Percentiles rank a stretch among this genome's conserved stretches.
phyloP scores from a whole-genome alignment of 768 basidiomycete species.

The Russula sp. region DNA sequence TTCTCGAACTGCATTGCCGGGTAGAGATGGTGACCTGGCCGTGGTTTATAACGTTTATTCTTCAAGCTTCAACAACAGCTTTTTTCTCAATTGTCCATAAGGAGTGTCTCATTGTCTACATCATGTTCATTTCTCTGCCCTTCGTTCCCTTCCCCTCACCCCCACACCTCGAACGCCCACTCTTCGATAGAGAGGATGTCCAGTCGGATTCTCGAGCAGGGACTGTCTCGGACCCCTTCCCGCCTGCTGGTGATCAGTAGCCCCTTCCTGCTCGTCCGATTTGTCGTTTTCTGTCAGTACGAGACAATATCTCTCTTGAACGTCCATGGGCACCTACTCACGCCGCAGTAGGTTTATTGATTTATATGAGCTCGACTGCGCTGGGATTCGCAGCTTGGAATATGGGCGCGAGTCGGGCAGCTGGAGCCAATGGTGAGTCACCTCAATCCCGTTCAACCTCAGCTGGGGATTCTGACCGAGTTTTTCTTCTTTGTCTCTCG shows the following conservation, averaged over 20 bases:
- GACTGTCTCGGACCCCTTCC: background rate
- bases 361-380: conserved; percentile 38
- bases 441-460: background rate
- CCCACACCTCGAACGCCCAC: background rate
- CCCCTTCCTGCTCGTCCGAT: conserved; percentile 55
- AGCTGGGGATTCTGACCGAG: background rate
- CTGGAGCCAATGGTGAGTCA: conserved; percentile 9
- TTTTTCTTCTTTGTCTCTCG: background rate
- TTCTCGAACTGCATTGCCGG: background rate
- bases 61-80: background rate
- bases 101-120: conserved; percentile 1
- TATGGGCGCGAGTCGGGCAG: conserved; percentile 10
- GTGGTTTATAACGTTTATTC: background rate
- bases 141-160: background rate
- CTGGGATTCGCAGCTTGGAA: conserved; percentile 27
- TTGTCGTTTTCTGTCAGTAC: conserved; percentile 52
- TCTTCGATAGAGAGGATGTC: conserved; percentile 11
- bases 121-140: background rate
- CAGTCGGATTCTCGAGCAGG: background rate
- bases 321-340: background rate
- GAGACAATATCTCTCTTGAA: conserved; percentile 28
- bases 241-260: conserved; percentile 40
- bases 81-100: conserved; percentile 1
- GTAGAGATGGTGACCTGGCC: background rate
- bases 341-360: conserved; percentile 38